These are phyloP conservation scores for Afroboletus lepidellus DNA, from an alignment of 1,284 basidiomycete species.

Conservation along the genomic window DNA sequence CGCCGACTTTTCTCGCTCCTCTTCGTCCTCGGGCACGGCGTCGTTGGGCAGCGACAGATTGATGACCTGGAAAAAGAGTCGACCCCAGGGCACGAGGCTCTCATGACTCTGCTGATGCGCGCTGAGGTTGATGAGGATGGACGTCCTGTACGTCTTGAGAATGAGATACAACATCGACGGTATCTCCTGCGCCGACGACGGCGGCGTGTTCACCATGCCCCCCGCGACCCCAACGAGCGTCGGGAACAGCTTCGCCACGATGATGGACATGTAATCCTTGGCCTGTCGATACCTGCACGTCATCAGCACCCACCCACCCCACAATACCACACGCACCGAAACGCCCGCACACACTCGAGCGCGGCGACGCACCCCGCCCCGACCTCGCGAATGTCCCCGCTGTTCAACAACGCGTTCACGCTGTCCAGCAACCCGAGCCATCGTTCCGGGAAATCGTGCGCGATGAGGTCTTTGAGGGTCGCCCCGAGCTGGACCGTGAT, in stretches of 20 bases:
- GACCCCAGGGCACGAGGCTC: slow-evolving; percentile 81
- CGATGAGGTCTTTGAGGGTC: slow-evolving; percentile 67
- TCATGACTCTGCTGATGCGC: slow-evolving; percentile 71
- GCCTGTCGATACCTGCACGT: slow-evolving; percentile 61
- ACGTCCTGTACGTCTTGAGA: slow-evolving; percentile 80
- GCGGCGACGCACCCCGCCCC: slow-evolving; percentile 76
- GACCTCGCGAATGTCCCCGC: slow-evolving; percentile 65
- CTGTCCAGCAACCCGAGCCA: slow-evolving; percentile 68
- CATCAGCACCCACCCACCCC: neutral
- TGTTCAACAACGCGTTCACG: slow-evolving; percentile 61
- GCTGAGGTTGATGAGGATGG: slow-evolving; percentile 70
- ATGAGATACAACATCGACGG: slow-evolving; percentile 79
- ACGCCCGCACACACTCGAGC: slow-evolving; percentile 73
- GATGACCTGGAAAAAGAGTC: slow-evolving; percentile 75
- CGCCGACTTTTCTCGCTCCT: slow-evolving; percentile 72
- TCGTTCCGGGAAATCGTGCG: slow-evolving; percentile 70
- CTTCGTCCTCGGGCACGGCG: slow-evolving; percentile 66
- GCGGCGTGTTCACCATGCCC: slow-evolving; percentile 61
- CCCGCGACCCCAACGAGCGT: slow-evolving; percentile 68
- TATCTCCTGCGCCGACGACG: slow-evolving; percentile 60
- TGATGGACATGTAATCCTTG: slow-evolving; percentile 52
- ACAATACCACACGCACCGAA: slow-evolving; percentile 41
- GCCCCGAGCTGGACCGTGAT: slow-evolving; percentile 74
- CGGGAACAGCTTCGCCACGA: slow-evolving; percentile 69
- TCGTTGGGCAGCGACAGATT: slow-evolving; percentile 65